Conservation (phyloP, 2,329 filamentous ascomycete genomes). For the Rhynchosporium agropyri region DNA sequence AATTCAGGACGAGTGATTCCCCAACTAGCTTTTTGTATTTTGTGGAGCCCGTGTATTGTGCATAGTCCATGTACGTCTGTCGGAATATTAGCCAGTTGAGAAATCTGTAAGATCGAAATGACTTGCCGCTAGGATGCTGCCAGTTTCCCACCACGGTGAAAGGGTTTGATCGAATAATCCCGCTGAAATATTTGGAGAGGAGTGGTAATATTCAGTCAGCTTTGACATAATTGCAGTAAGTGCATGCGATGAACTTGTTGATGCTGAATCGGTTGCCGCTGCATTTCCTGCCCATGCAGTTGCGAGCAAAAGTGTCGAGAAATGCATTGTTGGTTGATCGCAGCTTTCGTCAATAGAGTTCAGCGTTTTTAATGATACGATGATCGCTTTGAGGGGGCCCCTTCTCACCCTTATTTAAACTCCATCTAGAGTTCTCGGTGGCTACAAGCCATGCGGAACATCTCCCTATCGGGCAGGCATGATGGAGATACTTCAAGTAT, state of each 20-base stretch:
- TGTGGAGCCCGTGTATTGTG: slow-evolving; percentile 10
- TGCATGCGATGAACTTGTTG: not conserved
- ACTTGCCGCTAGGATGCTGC: slow-evolving; percentile 18
- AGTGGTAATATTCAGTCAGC: slow-evolving; percentile 13
- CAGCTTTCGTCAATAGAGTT: not conserved
- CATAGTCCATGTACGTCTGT: slow-evolving; percentile 18
- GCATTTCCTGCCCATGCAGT: not conserved
- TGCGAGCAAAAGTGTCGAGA: not conserved
- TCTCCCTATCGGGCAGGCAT: no score
- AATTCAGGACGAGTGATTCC: slow-evolving; percentile 17
- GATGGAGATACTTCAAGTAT: no score
- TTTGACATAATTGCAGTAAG: slow-evolving; percentile 13
- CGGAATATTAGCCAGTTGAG: not conserved
- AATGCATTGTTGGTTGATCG: not conserved
- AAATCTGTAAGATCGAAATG: no score
- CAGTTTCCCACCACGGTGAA: slow-evolving; percentile 20
- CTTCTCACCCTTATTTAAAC: no score
- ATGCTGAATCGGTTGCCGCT: not conserved
- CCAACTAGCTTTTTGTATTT: slow-evolving; percentile 1
- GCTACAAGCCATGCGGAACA: no score
- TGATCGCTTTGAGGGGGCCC: no score
- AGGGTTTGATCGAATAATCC: slow-evolving; percentile 16
- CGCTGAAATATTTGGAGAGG: slow-evolving; percentile 14
- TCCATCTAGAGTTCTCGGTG: no score
- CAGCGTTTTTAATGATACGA: not conserved